Evolutionary conservation across 2,329 filamentous ascomycete species (phyloP).

Genomic region (Fusarium brachygibbosum): DNA sequence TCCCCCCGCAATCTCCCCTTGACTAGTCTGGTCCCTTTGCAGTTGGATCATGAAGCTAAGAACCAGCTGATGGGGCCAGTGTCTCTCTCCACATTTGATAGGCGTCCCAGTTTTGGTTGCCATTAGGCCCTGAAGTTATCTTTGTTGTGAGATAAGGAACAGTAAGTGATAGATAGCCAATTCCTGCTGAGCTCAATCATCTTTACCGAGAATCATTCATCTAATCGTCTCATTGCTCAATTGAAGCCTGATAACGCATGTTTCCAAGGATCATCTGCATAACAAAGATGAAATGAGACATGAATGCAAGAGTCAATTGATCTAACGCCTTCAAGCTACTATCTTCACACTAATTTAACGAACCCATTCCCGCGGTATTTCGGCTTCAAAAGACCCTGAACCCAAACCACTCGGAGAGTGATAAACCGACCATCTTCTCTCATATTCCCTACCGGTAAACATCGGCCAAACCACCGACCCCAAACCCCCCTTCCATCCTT

Average conservation of each 20-base stretch:
- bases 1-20: slow-evolving; percentile 14
- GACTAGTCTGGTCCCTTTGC: not conserved
- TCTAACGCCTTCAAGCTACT: not conserved
- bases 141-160: not conserved
- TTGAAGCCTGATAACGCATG: too few species aligned
- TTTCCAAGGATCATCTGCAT: not conserved
- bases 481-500: slow-evolving; percentile 21
- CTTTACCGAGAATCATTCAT: not conserved
- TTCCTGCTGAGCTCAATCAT: too few species aligned
- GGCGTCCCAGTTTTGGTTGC: not conserved
- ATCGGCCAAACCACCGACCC: slow-evolving; percentile 51
- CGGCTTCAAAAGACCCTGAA: slow-evolving; percentile 6
- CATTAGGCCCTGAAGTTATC: not conserved
- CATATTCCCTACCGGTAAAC: slow-evolving; percentile 10
- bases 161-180: not conserved
- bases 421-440: not conserved
- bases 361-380: slow-evolving; percentile 6
- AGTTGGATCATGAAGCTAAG: not conserved
- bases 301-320: not conserved
- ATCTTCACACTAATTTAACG: not conserved
- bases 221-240: not conserved
- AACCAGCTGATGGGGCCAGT: slow-evolving; percentile 3
- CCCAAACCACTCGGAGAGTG: not conserved
- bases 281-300: not conserved
- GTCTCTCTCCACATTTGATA: slow-evolving; percentile 20